These are phyloP conservation scores for Sphagnum tenellum DNA, from an alignment of 225 moss, liverwort and hornwort genomes.

Conservation along the genomic window DNA sequence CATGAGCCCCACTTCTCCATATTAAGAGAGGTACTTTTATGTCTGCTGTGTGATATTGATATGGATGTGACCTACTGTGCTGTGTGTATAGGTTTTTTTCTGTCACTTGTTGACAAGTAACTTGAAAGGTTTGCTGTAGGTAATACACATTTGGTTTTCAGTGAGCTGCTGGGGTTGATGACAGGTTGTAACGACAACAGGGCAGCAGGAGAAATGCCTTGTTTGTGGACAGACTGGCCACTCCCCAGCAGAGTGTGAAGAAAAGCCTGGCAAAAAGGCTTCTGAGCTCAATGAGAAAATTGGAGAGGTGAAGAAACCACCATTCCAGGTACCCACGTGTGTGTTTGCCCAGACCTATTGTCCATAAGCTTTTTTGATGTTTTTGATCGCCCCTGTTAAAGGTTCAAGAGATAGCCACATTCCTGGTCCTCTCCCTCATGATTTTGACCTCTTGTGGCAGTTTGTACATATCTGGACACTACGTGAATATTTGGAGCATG, in stretches of 20 bases:
- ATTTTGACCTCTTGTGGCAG: conserved; percentile 30
- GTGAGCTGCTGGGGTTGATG: background rate
- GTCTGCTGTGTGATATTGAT: background rate
- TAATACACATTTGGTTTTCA: too few species aligned
- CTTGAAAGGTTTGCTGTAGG: too few species aligned
- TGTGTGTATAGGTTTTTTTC: background rate
- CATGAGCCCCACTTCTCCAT: conserved; percentile 96
- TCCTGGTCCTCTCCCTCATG: background rate
- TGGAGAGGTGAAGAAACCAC: conserved; percentile 31
- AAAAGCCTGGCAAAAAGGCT: conserved; percentile 85
- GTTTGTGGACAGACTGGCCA: conserved; percentile 90
- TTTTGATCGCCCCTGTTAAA: too few species aligned
- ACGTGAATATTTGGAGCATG: conserved; percentile 89
- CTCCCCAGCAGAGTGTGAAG: conserved; percentile 87
- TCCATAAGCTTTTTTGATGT: too few species aligned
- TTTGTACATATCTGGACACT: conserved; percentile 86
- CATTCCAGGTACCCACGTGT: too few species aligned
- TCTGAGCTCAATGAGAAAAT: conserved; percentile 83
- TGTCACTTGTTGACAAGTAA: too few species aligned
- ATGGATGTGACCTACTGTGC: background rate
- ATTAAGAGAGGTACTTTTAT: conserved; percentile 66
- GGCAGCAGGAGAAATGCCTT: conserved; percentile 92
- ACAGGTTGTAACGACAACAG: conserved; percentile 82
- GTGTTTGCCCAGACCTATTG: too few species aligned
- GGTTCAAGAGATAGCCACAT: too few species aligned